Percentiles rank a stretch among this genome's conserved stretches.
Conservation (phyloP, 2,329 filamentous ascomycete genomes). For the Tolypocladium paradoxum region DNA sequence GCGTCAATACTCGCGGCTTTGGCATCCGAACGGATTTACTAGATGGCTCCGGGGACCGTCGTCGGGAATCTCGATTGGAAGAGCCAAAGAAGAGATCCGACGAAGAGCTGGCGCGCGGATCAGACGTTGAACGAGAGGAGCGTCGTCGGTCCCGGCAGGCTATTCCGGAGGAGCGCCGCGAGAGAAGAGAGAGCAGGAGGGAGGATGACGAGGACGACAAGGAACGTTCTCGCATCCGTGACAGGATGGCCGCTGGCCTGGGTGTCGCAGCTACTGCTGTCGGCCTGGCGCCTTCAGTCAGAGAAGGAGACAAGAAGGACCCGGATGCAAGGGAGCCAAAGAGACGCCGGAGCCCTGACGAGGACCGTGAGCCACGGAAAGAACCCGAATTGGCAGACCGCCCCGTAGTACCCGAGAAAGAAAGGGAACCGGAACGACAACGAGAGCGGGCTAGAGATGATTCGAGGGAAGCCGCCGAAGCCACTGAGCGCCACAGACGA, state of each 20-base stretch:
- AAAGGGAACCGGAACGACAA: constrained; percentile 6
- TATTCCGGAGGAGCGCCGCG: constrained; percentile 15
- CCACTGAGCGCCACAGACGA: constrained; percentile 21
- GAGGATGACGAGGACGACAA: constrained; percentile 25
- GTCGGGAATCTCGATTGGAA: constrained; percentile 17
- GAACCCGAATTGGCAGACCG: constrained; percentile 11
- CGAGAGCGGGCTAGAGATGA: constrained; percentile 9
- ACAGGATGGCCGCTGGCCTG: constrained; percentile 37
- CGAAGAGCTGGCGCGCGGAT: constrained; percentile 16
- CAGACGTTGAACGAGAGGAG: constrained; percentile 18
- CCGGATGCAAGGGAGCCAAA: constrained; percentile 17
- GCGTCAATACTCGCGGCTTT: constrained; percentile 36
- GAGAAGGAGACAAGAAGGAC: constrained; percentile 28
- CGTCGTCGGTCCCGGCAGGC: constrained; percentile 14
- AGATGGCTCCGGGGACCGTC: constrained; percentile 26
- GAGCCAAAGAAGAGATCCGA: constrained; percentile 20
- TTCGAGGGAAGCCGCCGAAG: constrained; percentile 5
- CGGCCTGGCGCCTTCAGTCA: constrained; percentile 26
- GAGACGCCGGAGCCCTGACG: constrained; percentile 19
- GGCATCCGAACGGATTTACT: constrained; percentile 35
- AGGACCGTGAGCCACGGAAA: constrained; percentile 15
- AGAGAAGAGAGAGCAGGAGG: constrained; percentile 18
- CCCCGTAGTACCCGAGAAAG: constrained; percentile 6
- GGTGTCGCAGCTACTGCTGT: constrained; percentile 38
- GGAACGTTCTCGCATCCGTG: constrained; percentile 31